phyloP scores from a whole-genome alignment of 805 yeast species.

The Kodamaea hsintzibuensis region DNA sequence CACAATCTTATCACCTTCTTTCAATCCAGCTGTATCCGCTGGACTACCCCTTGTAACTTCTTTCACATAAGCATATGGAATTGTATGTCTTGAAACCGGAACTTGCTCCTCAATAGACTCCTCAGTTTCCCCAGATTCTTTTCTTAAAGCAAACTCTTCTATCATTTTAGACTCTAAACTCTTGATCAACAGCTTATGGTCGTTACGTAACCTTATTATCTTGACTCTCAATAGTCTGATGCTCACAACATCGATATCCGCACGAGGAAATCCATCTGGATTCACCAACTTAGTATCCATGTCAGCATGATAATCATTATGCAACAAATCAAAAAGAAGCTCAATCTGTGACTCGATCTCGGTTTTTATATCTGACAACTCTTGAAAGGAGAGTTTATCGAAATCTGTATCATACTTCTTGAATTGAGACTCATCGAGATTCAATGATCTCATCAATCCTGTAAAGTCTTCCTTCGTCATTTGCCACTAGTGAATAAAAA shows the following conservation, averaged over 20 bases:
- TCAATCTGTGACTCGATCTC: constrained; percentile 37
- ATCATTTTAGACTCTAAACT: constrained; percentile 49
- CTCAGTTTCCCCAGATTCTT: background rate
- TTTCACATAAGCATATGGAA: constrained; percentile 57
- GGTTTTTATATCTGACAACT: constrained; percentile 32
- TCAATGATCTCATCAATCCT: constrained; percentile 30
- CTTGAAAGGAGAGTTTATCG: constrained; percentile 15
- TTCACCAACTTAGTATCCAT: constrained; percentile 68
- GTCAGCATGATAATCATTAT: constrained; percentile 46
- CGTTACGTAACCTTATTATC: constrained; percentile 71
- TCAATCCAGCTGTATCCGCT: constrained; percentile 53
- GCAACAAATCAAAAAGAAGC: constrained; percentile 43
- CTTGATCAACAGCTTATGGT: constrained; percentile 51
- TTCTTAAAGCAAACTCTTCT: constrained; percentile 34
- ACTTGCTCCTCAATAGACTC: background rate
- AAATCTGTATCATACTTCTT: constrained; percentile 21
- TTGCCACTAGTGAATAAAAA: background rate
- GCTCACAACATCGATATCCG: constrained; percentile 74
- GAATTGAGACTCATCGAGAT: constrained; percentile 25
- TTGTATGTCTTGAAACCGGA: background rate
- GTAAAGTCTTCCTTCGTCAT: constrained; percentile 16
- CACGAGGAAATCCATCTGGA: constrained; percentile 81
- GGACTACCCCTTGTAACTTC: constrained; percentile 58
- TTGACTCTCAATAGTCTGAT: constrained; percentile 62
- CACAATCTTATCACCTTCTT: constrained; percentile 53